Evolutionary conservation across 2,329 filamentous ascomycete species (phyloP).

Genomic region (Nigrospora osmanthi): DNA sequence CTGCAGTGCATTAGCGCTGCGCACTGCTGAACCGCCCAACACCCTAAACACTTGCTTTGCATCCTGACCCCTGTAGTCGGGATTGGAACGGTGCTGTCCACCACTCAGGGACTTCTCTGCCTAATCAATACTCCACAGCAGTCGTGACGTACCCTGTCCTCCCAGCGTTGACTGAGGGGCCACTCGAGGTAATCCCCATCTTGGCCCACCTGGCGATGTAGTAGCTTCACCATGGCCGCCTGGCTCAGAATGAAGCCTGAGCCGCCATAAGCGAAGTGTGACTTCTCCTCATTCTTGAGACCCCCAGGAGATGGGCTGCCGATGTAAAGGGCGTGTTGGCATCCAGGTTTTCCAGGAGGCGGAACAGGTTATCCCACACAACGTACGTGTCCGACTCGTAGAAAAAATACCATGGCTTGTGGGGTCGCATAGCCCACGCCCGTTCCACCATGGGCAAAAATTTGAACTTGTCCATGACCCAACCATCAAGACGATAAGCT

Average conservation of each 20-base stretch:
- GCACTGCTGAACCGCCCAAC: too few species aligned
- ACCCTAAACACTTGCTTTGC: too few species aligned
- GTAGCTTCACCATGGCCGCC: conserved; percentile 33
- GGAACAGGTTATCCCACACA: conserved; percentile 36
- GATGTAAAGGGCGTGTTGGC: conserved; percentile 34
- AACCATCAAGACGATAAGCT: conserved; percentile 25
- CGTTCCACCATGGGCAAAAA: conserved; percentile 47
- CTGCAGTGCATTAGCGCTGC: too few species aligned
- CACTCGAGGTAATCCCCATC: conserved; percentile 30
- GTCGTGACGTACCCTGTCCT: conserved; percentile 32
- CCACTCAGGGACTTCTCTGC: too few species aligned
- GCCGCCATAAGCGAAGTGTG: conserved; percentile 41
- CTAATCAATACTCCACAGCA: conserved; percentile 46
- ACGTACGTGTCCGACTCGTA: conserved; percentile 48
- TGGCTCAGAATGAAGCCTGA: conserved; percentile 37
- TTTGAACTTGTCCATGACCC: conserved; percentile 50
- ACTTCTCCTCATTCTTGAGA: conserved; percentile 19
- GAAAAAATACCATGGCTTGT: conserved; percentile 46
- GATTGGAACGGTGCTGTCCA: too few species aligned
- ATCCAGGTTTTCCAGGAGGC: conserved; percentile 39
- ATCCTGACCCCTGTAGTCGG: too few species aligned
- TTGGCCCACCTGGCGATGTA: conserved; percentile 19
- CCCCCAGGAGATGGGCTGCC: conserved; percentile 37
- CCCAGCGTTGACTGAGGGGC: conserved; percentile 29
- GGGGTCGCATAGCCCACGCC: conserved; percentile 35